Evolutionary conservation across 2,329 filamentous ascomycete species (phyloP), one percentile per base, ranked within the genome.

Genomic region (Paraphaeosphaeria minitans): DNA sequence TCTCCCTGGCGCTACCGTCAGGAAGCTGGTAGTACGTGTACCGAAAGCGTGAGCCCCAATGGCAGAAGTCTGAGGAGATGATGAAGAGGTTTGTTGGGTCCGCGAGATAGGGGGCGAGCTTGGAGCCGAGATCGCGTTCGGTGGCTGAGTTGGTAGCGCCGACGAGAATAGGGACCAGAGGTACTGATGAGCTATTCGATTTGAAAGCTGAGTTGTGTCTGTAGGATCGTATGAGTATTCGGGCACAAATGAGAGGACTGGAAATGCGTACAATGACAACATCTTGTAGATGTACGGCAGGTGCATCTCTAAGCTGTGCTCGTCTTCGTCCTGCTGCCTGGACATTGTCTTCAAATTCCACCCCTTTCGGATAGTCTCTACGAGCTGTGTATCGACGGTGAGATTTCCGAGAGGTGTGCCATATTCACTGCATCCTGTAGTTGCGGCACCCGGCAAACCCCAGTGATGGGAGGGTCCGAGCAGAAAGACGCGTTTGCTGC

Each of bases 251-350:
- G n/a, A 27, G 24, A 27, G 21, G 33, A 10, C 14, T 48, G 42
- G 24, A 57, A 60, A 16, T n/a, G 53, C 57, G 41, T 66, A 84
- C 74, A 80, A 78, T 58, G 84, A 83, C 7, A 89, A 83, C 54
- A 91, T 87, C 73, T 93, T 93, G 82, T 93, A 93, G 63, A 98
- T 89, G 72, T 96, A 97, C 0, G 95, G 94, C 9, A 98, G 83
- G 68, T 99, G 95, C 90, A 99, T 96, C 80, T 99, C 95, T 1
- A 98, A 84, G 53, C 92, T 97, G 78, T 99, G 95, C 77, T 99
- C 95, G 5, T 85, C 84, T 61, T 92, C 85, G 70, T 99, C 95
- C 6, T 87, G 82, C 4, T 80, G 70, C 19, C 76, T 78, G 1
- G 84, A 86, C 81, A 97, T 95, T 37, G 59, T 58, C 37, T 74